Evolutionary conservation across 108 stramenopile genomes (phyloP).

Genomic region (Chaetoceros tenuissimus): DNA sequence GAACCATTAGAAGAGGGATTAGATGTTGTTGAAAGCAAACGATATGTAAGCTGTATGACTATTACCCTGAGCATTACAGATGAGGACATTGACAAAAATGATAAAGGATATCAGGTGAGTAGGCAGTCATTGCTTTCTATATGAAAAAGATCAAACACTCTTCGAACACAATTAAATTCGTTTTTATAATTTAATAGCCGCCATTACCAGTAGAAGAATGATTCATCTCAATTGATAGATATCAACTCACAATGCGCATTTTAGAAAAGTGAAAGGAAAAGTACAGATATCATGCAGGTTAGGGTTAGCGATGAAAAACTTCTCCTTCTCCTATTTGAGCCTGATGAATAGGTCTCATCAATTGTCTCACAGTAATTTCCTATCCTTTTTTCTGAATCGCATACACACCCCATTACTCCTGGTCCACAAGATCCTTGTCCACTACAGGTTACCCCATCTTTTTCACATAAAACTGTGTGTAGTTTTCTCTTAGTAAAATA

Average conservation of each 20-base stretch:
- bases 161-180: too few relatives aligned
- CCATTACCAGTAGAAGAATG: too few relatives aligned
- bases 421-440: slow-evolving; percentile 21
- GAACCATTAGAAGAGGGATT: slow-evolving; percentile 84
- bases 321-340: too few relatives aligned
- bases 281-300: too few relatives aligned
- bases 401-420: slow-evolving; percentile 23
- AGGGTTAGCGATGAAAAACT: too few relatives aligned
- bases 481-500: not conserved
- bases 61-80: slow-evolving; percentile 53
- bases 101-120: slow-evolving; percentile 69
- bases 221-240: too few relatives aligned
- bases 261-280: too few relatives aligned
- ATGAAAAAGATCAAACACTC: too few relatives aligned
- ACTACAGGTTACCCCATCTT: slow-evolving; percentile 24
- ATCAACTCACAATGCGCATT: too few relatives aligned
- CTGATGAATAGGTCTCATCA: slow-evolving; percentile 1
- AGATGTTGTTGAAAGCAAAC: slow-evolving; percentile 61
- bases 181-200: too few relatives aligned
- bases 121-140: too few relatives aligned
- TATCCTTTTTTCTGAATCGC: slow-evolving; percentile 17
- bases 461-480: slow-evolving; percentile 15
- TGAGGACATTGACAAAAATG: slow-evolving; percentile 41
- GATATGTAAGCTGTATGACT: slow-evolving; percentile 72
- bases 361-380: slow-evolving; percentile 23